Base-by-base conservation (phyloP, 179 eudicot genomes). In the Monotropa hypopitys region DNA sequence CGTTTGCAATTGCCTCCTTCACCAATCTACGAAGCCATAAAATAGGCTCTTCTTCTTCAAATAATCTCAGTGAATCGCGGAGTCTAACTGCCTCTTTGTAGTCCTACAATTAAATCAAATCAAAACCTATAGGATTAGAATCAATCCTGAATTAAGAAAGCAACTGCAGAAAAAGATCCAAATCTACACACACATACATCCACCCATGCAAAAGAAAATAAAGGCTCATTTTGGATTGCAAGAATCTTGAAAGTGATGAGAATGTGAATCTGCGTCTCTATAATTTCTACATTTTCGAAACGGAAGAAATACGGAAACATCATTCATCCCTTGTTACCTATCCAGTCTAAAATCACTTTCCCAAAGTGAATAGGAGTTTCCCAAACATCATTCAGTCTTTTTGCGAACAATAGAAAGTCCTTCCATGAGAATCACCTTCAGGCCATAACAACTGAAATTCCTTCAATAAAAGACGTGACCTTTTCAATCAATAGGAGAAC, bases 31-130 rank as follows among this genome's bases (percentile, higher is more conserved):
- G 81, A 75, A 92, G 85, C 20, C 92, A 91, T 82, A 94, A 84
- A 80, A 94, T 86, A 0, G 98, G 98, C 78, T 94, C 98, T 77
- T 89, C 92, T 72, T 94, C 92, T 84, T 94, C 98, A 73, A 92
- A 92, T 30, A 79, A 51, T 80, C 84, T 92, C 84, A 94, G 80
- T 1, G 98, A 90, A 86, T 94, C 98, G 33, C 98, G 97, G 79
- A 94, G 78, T 79, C 98, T 88, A 4, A 97, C 98, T 11, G 98
- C 98, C 84, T 94, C 97, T 82, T 92, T 84, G 72, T 89, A 94
- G 83, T 94, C 92, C 98, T 94, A 67, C 32, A 40, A 28, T 50
- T 45, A 66, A 61, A 46, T 73, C 26, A 26, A 20, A 78, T 3
- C 32, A 0, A 74, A 18, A 78, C 32, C 26, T 21, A 75, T 53